Evolutionary conservation across 495 filamentous ascomycete genomes (phyloP), one percentile per base, ranked within the genome.

Genomic region (Penicillium lagena): DNA sequence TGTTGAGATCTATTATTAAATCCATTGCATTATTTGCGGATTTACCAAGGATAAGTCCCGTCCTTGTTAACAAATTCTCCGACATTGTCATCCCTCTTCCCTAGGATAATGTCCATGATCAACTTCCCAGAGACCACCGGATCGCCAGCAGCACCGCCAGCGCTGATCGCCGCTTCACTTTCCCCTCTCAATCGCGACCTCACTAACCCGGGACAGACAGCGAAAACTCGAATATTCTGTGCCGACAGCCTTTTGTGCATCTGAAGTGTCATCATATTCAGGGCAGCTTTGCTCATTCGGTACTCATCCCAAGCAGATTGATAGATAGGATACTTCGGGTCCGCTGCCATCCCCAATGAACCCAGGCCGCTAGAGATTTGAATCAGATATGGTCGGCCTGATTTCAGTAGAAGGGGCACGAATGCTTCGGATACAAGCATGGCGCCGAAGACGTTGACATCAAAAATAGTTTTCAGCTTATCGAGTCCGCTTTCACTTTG

Each of bases 131-230:
- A 54, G 10, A 52, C 55, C 45, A 54, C 44, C 9, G 63, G 58
- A 45, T 63, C 60, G 2, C 64, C 65, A 28, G 64, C 68, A 22
- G 39, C 42, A 15, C 52, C 64, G 5, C 51, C 35, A 22, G 43
- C 57, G 41, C 39, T 62, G 9, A 53, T 37, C 15, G 54, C 46
- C 30, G 60, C 52, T 14, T 66, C 66, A 7, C 49, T 54, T 37
- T 44, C 48, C 4, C 65, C 65, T 15, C 65, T 52, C 31, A 74
- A 46, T 32, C 65, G 61, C 7, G 64, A 66, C 29, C 62, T 46
- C 32, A 70, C 67, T 15, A 65, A 56, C 2, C 56, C 54, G 0
- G 56, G 54, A 29, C 56, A 60, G 39, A 51, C 48, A 1, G 56
- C 53, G 39, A 66, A 71, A 4, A 64, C 46, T 1, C 48, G 42